Evolutionary conservation across 768 basidiomycete genomes (phyloP).

Genomic region (Amanita brunnescens): DNA sequence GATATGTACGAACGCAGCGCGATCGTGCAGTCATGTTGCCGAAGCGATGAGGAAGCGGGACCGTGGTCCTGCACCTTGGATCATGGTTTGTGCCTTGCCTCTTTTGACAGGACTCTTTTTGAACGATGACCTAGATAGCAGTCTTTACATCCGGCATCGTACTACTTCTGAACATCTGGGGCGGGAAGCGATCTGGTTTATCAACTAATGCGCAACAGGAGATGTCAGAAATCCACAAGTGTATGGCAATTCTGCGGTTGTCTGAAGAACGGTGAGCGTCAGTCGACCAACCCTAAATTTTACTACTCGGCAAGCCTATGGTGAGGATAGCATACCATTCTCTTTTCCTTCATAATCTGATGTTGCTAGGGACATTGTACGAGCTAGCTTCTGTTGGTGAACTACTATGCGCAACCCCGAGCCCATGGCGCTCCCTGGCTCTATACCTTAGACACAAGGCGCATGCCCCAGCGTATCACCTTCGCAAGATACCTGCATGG

Average conservation of each 20-base stretch:
- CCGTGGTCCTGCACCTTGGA: conserved; percentile 6
- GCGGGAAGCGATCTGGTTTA: conserved; percentile 41
- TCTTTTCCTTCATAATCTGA: conserved; percentile 18
- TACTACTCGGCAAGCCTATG: conserved; percentile 38
- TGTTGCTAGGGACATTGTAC: conserved; percentile 53
- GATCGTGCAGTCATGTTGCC: conserved; percentile 70
- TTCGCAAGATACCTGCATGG: conserved; percentile 43
- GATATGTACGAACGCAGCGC: conserved; percentile 72
- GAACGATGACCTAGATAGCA: conserved; percentile 19
- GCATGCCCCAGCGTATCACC: conserved; percentile 29
- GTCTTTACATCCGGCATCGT: conserved; percentile 45
- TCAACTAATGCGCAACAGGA: conserved; percentile 42
- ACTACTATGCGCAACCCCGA: conserved; percentile 48
- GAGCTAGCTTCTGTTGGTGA: conserved; percentile 67
- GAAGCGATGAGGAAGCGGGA: conserved; percentile 42
- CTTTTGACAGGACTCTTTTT: not conserved
- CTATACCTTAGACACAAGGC: conserved; percentile 27
- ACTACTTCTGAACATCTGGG: conserved; percentile 62
- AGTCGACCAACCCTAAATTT: too few relatives aligned
- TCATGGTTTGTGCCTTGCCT: not conserved
- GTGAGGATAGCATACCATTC: conserved; percentile 14
- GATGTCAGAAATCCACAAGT: conserved; percentile 57
- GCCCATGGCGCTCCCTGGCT: conserved; percentile 57
- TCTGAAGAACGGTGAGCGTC: conserved; percentile 25
- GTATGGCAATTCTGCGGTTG: conserved; percentile 42